Evolutionary conservation across 2,329 filamentous ascomycete genomes (phyloP), one percentile per base, ranked within the genome.

Genomic region (Calonectria henricotiae): DNA sequence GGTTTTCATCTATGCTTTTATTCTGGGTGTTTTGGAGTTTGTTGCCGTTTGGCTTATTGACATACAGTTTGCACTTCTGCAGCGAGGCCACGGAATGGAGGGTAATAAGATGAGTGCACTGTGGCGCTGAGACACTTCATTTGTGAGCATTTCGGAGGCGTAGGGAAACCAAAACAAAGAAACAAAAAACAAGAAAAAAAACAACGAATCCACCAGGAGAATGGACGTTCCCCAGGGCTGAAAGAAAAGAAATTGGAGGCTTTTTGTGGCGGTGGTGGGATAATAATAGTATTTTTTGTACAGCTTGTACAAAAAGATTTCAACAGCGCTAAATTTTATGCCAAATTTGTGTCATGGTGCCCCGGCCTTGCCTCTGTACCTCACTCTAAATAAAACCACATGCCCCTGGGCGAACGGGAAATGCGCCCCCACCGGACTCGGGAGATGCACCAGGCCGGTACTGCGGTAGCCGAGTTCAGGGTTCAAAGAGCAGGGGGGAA

Each of bases 61-160:
- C 51, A 58, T 11, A 58, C 51, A 25, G 17, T 66, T 54, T 44
- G 61, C 61, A 39, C 46, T 37, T 27, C 32, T 11, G 46, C 20
- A 7, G 44, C 35, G 35, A 60, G 23, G 54, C 32, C 17, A 17
- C 43, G 61, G 46, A 58, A 58, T 62, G 63, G 68, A 47, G 30
- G 61, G 64, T 71, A 73, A 58, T 68, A 76, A 69, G 64, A 61
- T 32, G n/a, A 32, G 49, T 69, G 49, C 51, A 49, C 25, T 69
- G 71, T 73, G 75, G 74, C 74, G 74, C 71, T 76, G 70, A 77
- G 70, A 75, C 68, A 70, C 66, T 54, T 70, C 61, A 68, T 68
- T 68, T 75, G 67, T 71, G 70, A 67, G 46, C 60, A 37, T 63
- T 35, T 25, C 37, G 58, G 43, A 46, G 32, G 32, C 62, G 58